Percentiles rank a stretch among this genome's conserved stretches.
These are phyloP conservation scores for Paramecium biaurelia DNA, from an alignment of 73 alveolate species.

Conservation along the genomic window DNA sequence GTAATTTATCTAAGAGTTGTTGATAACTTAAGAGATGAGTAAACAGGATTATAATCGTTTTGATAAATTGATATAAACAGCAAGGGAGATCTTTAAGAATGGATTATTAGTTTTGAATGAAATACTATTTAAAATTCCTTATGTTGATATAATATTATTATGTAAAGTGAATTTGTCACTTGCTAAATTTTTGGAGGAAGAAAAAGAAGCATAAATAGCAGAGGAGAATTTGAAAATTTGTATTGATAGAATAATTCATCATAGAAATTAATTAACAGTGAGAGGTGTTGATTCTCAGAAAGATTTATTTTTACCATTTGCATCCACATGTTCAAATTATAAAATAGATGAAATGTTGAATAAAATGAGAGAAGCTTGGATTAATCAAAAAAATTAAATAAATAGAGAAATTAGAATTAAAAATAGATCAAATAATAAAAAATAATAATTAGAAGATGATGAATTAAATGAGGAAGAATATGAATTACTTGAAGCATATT, in stretches of 20 bases:
- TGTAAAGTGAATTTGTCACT: slow-evolving; percentile 70
- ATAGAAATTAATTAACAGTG: slow-evolving; percentile 70
- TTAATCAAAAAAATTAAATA: slow-evolving; percentile 75
- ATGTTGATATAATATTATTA: slow-evolving; percentile 69
- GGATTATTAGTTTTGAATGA: slow-evolving; percentile 67
- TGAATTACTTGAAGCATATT: slow-evolving; percentile 80
- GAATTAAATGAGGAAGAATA: slow-evolving; percentile 90
- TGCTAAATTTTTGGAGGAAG: slow-evolving; percentile 74
- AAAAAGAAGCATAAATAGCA: slow-evolving; percentile 72
- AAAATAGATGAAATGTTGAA: slow-evolving; percentile 83
- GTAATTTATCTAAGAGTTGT: slow-evolving; percentile 69
- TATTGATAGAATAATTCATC: slow-evolving; percentile 64
- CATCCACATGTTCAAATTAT: slow-evolving; percentile 85
- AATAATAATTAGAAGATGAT: slow-evolving; percentile 84
- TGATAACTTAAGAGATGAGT: slow-evolving; percentile 66
- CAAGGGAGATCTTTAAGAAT: slow-evolving; percentile 66
- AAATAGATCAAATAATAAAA: slow-evolving; percentile 62
- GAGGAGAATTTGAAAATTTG: slow-evolving; percentile 73
- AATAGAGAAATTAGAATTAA: slow-evolving; percentile 80
- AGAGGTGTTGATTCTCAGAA: slow-evolving; percentile 70
- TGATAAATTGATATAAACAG: slow-evolving; percentile 61
- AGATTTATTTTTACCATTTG: slow-evolving; percentile 80
- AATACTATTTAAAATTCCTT: slow-evolving; percentile 66
- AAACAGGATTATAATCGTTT: slow-evolving; percentile 55
- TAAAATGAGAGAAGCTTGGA: slow-evolving; percentile 80